A percentile compares a stretch with the other conserved stretches of the same genome.
These are phyloP conservation scores for Monilinia fructigena DNA, from an alignment of 2,329 filamentous ascomycete genomes.

Conservation along the genomic window DNA sequence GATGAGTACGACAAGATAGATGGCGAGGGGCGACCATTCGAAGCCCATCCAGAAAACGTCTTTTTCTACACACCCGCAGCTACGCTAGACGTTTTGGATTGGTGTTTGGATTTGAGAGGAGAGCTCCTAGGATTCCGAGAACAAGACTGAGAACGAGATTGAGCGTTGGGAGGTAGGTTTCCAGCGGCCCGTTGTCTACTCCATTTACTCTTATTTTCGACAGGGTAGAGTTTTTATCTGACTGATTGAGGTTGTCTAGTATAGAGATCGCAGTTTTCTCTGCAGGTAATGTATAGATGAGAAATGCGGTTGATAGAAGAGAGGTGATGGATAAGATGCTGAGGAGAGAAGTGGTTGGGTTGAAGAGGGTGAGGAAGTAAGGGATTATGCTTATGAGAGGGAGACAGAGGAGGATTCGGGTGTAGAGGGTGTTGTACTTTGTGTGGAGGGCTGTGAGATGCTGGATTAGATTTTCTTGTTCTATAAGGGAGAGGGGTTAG, in stretches of 20 bases:
- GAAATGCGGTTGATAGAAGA: conserved; percentile 60
- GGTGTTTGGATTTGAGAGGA: conserved; percentile 24
- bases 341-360: conserved; percentile 39
- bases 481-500: conserved; percentile 39
- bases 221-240: background rate
- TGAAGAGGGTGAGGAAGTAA: conserved; percentile 52
- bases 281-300: conserved; percentile 56
- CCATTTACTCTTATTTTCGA: conserved; percentile 4
- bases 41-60: conserved; percentile 45
- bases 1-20: conserved; percentile 60
- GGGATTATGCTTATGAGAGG: conserved; percentile 56
- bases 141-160: conserved; percentile 58
- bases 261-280: conserved; percentile 52
- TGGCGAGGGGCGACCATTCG: conserved; percentile 53
- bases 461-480: conserved; percentile 64
- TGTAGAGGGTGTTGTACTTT: conserved; percentile 57
- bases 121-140: conserved; percentile 47
- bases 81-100: conserved; percentile 9
- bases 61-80: conserved; percentile 28
- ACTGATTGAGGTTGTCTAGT: conserved; percentile 44
- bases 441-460: conserved; percentile 56
- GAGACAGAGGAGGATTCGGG: conserved; percentile 57
- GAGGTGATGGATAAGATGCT: conserved; percentile 61
- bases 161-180: conserved; percentile 57
- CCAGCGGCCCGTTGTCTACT: conserved; percentile 48